These are phyloP conservation scores for Mrakia blollopis DNA, from an alignment of 768 basidiomycete species.

Conservation along the genomic window DNA sequence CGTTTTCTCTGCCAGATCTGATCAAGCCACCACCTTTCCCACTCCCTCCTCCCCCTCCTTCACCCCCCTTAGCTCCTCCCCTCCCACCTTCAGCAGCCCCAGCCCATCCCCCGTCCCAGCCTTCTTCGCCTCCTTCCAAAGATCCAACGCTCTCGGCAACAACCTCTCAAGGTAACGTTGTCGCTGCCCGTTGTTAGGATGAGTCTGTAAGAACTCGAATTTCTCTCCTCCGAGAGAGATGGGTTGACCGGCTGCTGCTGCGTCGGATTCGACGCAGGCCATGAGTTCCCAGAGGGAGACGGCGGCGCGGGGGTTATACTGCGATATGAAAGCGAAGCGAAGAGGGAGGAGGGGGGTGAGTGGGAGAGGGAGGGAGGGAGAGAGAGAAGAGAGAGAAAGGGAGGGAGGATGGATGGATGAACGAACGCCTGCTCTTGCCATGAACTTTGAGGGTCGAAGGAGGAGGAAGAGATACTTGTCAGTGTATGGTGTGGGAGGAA, in stretches of 20 bases:
- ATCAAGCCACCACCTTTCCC: no score
- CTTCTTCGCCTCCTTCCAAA: constrained; percentile 7
- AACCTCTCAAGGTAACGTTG: constrained; percentile 32
- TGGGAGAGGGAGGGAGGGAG: background rate
- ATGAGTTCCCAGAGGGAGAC: constrained; percentile 49
- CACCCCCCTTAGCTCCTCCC: no score
- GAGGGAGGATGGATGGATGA: no score
- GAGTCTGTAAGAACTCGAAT: constrained; percentile 47
- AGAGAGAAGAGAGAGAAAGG: background rate
- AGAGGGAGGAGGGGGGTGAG: background rate
- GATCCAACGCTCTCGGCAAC: background rate
- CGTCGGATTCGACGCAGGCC: constrained; percentile 47
- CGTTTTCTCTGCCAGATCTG: no score
- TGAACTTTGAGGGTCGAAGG: constrained; percentile 40
- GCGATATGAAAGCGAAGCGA: background rate
- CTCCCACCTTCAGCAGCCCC: no score
- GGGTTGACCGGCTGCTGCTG: constrained; percentile 36
- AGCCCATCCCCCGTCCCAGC: no score
- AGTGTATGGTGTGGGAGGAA: no score
- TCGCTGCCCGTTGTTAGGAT: constrained; percentile 47
- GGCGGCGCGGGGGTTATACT: constrained; percentile 47
- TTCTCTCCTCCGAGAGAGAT: constrained; percentile 42
- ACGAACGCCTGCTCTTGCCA: constrained; percentile 47
- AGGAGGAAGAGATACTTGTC: background rate
- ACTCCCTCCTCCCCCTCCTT: no score